A percentile compares a stretch with the other conserved stretches of the same genome.
Conservation (phyloP, 2,329 filamentous ascomycete species). For the Thermoascus crustaceus region DNA sequence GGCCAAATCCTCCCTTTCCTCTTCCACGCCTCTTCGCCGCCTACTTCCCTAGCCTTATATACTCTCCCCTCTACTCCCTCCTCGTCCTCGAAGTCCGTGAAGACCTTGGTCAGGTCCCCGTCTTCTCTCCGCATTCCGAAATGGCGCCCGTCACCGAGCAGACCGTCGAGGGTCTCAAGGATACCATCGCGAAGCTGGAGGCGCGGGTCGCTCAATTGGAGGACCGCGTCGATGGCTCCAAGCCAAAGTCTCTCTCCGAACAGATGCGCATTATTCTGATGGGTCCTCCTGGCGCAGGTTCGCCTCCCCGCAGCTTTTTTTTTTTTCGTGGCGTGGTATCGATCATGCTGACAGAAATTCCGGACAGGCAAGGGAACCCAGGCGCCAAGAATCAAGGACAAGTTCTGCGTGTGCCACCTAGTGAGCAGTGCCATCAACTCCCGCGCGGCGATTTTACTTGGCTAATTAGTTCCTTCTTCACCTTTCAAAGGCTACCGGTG, state of each 20-base stretch:
- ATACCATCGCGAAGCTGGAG: constrained; percentile 76
- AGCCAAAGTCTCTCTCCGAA: constrained; percentile 45
- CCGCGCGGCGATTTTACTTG: neutral
- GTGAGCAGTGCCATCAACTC: constrained; percentile 61
- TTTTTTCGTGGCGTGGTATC: constrained; percentile 4
- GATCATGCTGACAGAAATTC: constrained; percentile 14
- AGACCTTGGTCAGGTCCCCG: constrained; percentile 19
- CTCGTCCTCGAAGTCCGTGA: constrained; percentile 12
- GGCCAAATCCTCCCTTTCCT: constrained; percentile 3
- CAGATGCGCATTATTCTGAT: constrained; percentile 95
- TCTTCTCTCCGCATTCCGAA: constrained; percentile 31
- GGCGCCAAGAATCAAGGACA: constrained; percentile 95
- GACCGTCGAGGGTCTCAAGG: constrained; percentile 70
- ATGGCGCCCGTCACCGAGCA: constrained; percentile 88
- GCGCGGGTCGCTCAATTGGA: constrained; percentile 80
- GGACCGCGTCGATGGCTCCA: constrained; percentile 48
- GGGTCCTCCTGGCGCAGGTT: constrained; percentile 94
- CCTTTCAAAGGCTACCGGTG: constrained; percentile 71
- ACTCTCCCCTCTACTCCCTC: constrained; percentile 6
- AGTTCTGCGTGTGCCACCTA: constrained; percentile 93
- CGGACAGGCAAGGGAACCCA: constrained; percentile 90
- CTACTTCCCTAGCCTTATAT: constrained; percentile 3
- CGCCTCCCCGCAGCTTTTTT: constrained; percentile 27
- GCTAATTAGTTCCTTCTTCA: constrained; percentile 10
- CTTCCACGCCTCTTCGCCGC: neutral